Evolutionary conservation across 352 stramenopile species (phyloP).

Genomic region (Peronospora farinosa): DNA sequence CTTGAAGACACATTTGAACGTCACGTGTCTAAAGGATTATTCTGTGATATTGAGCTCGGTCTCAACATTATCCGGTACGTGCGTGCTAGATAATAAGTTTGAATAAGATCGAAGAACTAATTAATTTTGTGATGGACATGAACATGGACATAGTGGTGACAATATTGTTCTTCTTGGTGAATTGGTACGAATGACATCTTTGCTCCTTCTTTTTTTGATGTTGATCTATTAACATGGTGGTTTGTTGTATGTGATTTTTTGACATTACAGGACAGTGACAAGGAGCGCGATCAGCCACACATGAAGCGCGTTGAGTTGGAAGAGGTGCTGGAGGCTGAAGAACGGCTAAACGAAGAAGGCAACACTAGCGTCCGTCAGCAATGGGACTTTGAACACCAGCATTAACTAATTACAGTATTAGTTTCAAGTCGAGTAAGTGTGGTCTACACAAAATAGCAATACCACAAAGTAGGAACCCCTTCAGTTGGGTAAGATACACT

Average conservation of each 20-base stretch:
- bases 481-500: neutral
- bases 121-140: too few relatives aligned
- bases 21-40: conserved; percentile 81
- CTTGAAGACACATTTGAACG: conserved; percentile 93
- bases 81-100: neutral
- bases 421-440: neutral
- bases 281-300: conserved; percentile 75
- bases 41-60: conserved; percentile 92
- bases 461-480: too few relatives aligned
- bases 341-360: conserved; percentile 59
- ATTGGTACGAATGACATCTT: conserved; percentile 35
- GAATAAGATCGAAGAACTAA: neutral
- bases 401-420: conserved; percentile 14
- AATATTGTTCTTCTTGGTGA: conserved; percentile 85
- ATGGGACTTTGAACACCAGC: conserved; percentile 75
- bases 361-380: conserved; percentile 66
- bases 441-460: too few relatives aligned
- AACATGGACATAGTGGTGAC: conserved; percentile 45
- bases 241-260: neutral
- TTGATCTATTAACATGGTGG: neutral
- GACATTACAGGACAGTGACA: conserved; percentile 58
- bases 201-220: too few relatives aligned
- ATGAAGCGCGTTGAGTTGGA: conserved; percentile 76
- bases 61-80: conserved; percentile 92
- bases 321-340: conserved; percentile 76